Conservation (phyloP, 306 rosid species). For the Neltuma alba region DNA sequence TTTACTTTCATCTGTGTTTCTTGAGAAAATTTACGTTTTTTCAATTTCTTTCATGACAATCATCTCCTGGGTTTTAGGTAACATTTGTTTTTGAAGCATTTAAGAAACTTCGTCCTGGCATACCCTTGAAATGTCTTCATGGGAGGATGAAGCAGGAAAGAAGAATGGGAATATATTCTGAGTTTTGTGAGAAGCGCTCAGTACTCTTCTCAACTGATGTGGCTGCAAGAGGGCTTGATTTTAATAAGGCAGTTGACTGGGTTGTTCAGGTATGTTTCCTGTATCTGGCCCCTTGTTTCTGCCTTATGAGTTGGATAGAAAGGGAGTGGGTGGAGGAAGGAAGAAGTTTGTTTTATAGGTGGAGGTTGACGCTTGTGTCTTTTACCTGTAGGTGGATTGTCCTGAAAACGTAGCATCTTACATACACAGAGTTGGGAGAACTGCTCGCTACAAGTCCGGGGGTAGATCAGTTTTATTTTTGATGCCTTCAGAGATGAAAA, state of each 20-base stretch:
- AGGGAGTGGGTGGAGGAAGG: not conserved
- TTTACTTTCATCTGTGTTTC: slow-evolving; percentile 17
- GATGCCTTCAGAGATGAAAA: slow-evolving; percentile 74
- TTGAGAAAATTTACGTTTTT: slow-evolving; percentile 11
- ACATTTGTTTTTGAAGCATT: slow-evolving; percentile 83
- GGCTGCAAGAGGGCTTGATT: slow-evolving; percentile 96
- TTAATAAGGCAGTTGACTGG: slow-evolving; percentile 92
- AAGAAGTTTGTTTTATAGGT: slow-evolving; percentile 18
- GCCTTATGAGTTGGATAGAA: not conserved
- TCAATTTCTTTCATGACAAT: slow-evolving; percentile 24
- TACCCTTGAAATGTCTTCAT: slow-evolving; percentile 84
- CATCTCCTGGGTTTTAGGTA: slow-evolving; percentile 52
- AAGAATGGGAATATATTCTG: slow-evolving; percentile 75
- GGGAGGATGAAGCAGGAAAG: slow-evolving; percentile 89
- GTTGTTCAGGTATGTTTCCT: slow-evolving; percentile 83
- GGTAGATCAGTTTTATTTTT: slow-evolving; percentile 86
- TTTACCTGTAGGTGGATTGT: slow-evolving; percentile 74
- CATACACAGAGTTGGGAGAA: slow-evolving; percentile 97
- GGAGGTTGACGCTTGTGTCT: slow-evolving; percentile 20
- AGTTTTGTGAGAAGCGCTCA: slow-evolving; percentile 75
- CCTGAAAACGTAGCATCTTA: slow-evolving; percentile 86
- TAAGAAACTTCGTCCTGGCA: slow-evolving; percentile 91
- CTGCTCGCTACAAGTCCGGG: slow-evolving; percentile 79
- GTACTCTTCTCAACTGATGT: slow-evolving; percentile 93
- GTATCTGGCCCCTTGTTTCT: not conserved